Conservation (phyloP, 148 eudicot species). For the Nepenthes gracilis region DNA sequence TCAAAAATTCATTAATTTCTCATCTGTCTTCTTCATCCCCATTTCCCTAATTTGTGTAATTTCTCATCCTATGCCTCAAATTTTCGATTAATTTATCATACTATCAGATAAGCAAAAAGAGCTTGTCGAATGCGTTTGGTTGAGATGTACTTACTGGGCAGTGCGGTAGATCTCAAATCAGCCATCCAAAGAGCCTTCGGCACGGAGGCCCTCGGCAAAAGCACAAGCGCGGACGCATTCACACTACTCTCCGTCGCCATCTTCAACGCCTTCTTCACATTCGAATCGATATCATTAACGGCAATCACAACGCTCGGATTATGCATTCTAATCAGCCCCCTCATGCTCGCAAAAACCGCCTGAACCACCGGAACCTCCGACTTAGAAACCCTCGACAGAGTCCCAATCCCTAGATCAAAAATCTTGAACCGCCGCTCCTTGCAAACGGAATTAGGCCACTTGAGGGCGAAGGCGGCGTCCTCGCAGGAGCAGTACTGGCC, state of each 20-base stretch:
- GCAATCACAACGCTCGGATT: constrained; percentile 75
- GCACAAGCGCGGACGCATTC: constrained; percentile 45
- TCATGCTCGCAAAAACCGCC: constrained; percentile 75
- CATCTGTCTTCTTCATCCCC: too few relatives aligned
- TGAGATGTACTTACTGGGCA: constrained; percentile 55
- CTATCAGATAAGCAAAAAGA: not conserved
- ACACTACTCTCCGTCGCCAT: constrained; percentile 54
- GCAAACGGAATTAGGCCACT: constrained; percentile 73
- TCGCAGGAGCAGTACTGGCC: constrained; percentile 67
- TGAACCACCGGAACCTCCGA: constrained; percentile 86
- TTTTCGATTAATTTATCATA: not conserved
- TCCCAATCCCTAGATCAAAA: constrained; percentile 70
- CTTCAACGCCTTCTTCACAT: constrained; percentile 71
- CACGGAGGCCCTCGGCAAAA: constrained; percentile 59
- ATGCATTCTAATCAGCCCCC: constrained; percentile 70
- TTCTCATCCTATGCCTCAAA: not conserved
- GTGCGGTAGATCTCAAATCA: constrained; percentile 71
- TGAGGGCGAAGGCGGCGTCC: constrained; percentile 57
- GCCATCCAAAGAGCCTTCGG: constrained; percentile 94
- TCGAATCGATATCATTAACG: constrained; percentile 47
- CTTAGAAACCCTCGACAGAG: constrained; percentile 38
- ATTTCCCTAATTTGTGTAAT: too few relatives aligned
- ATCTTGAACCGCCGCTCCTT: constrained; percentile 84
- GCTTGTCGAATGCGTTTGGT: too few relatives aligned
- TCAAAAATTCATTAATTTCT: too few relatives aligned